Base-by-base conservation (phyloP, 73 alveolate genomes). In the Blepharisma stoltei region DNA sequence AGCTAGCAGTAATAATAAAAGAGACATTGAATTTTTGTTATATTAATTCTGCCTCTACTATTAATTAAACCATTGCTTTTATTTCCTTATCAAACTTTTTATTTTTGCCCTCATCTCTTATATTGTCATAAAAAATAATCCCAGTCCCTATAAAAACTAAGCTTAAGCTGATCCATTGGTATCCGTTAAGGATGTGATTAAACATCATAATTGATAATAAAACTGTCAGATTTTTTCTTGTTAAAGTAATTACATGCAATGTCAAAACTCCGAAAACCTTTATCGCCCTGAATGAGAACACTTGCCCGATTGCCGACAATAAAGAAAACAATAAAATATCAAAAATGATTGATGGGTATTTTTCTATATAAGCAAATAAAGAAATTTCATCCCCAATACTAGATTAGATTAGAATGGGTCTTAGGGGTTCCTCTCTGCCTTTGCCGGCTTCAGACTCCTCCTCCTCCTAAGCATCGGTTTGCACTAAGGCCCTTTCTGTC, bases 81-180 rank as follows among this genome's bases (percentile, higher is more conserved):
- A 3, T 32, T 32, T 32, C 41, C 3, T 32, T 32, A 32, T 32
- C 41, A 3, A 0, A 32, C 41, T 32, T 32, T 32, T 32, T 32
- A 0, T 32, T 32, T 32, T 32, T 32, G 41, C 3, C 41, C 3
- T 32, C 41, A 32, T 32, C 41, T 32, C 41, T 32, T 32, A 32
- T 32, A 32, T 32, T 32, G 41, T 32, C 41, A 32, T 32, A 32
- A 32, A 32, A 32, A 32, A 32, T 32, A 32, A 52, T 52, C 66
- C n/a, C n/a, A 14, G 66, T 52, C 66, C 66, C 66, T 14, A 20
- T 14, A 20, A 52, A 52, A 52, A 52, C 66, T 52, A 52, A 52
- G 23, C n/a, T 52, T 20, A 52, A 14, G 66, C 66, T 14, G n/a
- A 11, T 20, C 66, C 66, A 52, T 52, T 52, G 66, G 27, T 14